These are phyloP conservation scores for Cutaneotrichosporon dermatis DNA, from an alignment of 1,284 basidiomycete genomes.

Conservation along the genomic window DNA sequence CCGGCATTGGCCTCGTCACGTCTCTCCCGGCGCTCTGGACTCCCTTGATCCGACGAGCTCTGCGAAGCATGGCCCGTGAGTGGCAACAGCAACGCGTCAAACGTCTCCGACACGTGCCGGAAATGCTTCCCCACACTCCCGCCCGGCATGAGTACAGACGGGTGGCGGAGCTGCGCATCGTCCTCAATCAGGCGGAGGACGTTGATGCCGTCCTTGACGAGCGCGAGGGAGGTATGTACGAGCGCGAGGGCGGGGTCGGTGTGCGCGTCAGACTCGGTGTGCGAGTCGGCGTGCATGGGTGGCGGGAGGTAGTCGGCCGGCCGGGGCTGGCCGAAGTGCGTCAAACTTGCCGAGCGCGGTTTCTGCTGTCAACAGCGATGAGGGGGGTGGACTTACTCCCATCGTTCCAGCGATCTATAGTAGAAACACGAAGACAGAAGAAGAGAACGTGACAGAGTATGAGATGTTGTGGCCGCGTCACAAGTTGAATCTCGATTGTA, in stretches of 20 bases:
- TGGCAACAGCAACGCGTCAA: slow-evolving; percentile 32
- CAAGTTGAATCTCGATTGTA: too few species aligned
- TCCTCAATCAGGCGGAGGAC: slow-evolving; percentile 27
- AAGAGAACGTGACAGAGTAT: too few species aligned
- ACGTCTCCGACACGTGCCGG: slow-evolving; percentile 45
- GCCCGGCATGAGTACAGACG: slow-evolving; percentile 38
- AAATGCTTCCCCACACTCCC: slow-evolving; percentile 45
- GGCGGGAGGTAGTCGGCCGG: neutral
- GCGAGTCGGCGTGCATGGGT: neutral
- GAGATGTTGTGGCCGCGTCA: too few species aligned
- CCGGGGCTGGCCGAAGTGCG: neutral
- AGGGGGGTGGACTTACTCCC: neutral
- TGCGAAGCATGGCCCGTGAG: too few species aligned
- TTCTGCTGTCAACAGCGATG: neutral
- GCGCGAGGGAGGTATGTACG: slow-evolving; percentile 19
- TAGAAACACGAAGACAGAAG: too few species aligned
- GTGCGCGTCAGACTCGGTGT: neutral
- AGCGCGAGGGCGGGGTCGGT: neutral
- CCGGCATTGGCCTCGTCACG: neutral
- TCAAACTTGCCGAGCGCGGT: neutral
- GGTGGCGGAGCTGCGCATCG: slow-evolving; percentile 32
- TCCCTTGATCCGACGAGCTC: too few species aligned
- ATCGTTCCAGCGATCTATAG: neutral
- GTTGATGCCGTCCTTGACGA: slow-evolving; percentile 37
- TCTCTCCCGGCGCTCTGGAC: too few species aligned